phyloP scores from a whole-genome alignment of 176 grass and related monocot genomes.

The Phoenix dactylifera region DNA sequence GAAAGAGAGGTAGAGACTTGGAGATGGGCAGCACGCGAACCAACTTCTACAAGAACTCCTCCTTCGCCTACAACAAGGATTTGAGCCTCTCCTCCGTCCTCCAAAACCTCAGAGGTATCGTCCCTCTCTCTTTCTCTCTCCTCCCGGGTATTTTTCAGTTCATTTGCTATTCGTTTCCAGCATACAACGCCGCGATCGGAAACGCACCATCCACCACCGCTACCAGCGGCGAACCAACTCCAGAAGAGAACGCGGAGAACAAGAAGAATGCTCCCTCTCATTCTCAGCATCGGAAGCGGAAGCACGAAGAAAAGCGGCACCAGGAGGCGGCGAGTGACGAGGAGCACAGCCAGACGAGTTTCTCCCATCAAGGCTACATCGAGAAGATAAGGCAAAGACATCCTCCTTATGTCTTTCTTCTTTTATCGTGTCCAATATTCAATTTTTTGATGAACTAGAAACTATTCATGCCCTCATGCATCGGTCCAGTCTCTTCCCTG shows the following conservation, averaged over 20 bases:
- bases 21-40: background rate
- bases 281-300: background rate
- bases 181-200: background rate
- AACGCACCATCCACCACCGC: background rate
- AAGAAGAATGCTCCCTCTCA: no score
- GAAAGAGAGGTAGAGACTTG: background rate
- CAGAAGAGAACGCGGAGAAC: background rate
- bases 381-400: background rate
- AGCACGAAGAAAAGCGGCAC: background rate
- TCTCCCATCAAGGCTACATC: background rate
- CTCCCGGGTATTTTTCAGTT: background rate
- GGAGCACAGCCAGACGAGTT: background rate
- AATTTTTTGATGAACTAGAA: no score
- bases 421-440: no score
- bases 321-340: background rate
- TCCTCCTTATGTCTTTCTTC: background rate
- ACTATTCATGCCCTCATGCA: no score
- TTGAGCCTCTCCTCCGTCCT: constrained; percentile 3
- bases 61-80: background rate
- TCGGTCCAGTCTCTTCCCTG: no score
- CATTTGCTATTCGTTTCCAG: background rate
- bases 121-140: background rate
- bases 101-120: background rate
- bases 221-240: background rate
- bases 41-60: background rate